Conservation (phyloP, 1,139 yeast species). For the Sugiyamaella pinicola region DNA sequence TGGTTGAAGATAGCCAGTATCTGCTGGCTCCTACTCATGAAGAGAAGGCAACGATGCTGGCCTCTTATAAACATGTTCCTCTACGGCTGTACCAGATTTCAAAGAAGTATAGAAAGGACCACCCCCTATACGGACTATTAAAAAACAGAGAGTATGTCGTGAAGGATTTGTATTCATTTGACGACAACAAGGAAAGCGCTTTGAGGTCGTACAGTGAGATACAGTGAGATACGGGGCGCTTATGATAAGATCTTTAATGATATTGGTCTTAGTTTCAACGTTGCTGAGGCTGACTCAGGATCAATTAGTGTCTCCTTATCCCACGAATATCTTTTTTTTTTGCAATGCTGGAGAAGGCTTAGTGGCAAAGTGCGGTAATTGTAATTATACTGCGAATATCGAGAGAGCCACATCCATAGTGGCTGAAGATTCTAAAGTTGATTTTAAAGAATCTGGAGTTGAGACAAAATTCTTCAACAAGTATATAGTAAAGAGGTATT, state of each 20-base stretch:
- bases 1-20: constrained; percentile 53
- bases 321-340: constrained; percentile 84
- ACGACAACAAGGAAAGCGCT: constrained; percentile 57
- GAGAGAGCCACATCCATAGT: too few species aligned
- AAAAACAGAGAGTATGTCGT: constrained; percentile 88
- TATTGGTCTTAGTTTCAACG: constrained; percentile 69
- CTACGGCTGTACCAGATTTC: constrained; percentile 75
- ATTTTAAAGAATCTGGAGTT: background rate
- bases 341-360: constrained; percentile 80
- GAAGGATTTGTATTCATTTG: constrained; percentile 96
- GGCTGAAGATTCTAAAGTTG: background rate
- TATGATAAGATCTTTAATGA: constrained; percentile 67
- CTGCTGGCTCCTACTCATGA: constrained; percentile 91
- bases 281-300: constrained; percentile 92
- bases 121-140: constrained; percentile 85
- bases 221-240: constrained; percentile 61
- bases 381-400: constrained; percentile 67
- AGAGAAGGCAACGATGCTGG: constrained; percentile 80
- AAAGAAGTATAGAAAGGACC: constrained; percentile 83
- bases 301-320: constrained; percentile 88
- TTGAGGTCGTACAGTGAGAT: constrained; percentile 59
- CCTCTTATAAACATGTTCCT: constrained; percentile 76
- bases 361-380: constrained; percentile 62
- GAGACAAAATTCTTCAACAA: constrained; percentile 8
- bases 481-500: constrained; percentile 8